Evolutionary conservation across 2,329 filamentous ascomycete genomes (phyloP), one percentile per base, ranked within the genome.

Genomic region (Ophiosphaerella korrae): DNA sequence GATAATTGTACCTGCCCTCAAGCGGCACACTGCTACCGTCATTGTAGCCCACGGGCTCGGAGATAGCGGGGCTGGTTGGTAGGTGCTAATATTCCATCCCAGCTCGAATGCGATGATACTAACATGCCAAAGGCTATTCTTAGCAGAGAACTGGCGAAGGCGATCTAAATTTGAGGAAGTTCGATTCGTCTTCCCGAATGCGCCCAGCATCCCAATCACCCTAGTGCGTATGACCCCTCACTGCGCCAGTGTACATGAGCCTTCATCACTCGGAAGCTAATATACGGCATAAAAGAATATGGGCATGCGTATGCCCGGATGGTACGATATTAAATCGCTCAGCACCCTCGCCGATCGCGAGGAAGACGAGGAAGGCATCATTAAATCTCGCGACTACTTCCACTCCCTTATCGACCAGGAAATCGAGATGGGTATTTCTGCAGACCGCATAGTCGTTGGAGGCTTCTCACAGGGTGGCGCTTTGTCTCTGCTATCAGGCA

Each of bases 1-100:
- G 72, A 79, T 94, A 47, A 82, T 94, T 16, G 86, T 96, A 53
- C 90, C 90, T 24, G 90, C 92, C 35, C 78, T 89, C 31, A 89
- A 84, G 70, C 85, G 85, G 70, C 94, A 97, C 77, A 97, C 94
- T 33, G 92, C 92, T 21, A 97, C 93, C 3, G 88, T 97, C 66
- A 97, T 99, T 67, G 92, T 97, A 75, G 83, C 90, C 45, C 94
- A 99, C 74, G 94, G 94, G 12, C 80, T 99, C 34, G 94, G 94
- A 57, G 94, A 97, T 72, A 78, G 74, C 26, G 89, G 88, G 37
- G 80, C 84, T 60, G 89, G 89, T 62, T 93, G 90, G 92, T 86
- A 75, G 29, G 38, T 31, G 33, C 65, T 72, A 61, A 38, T 24
- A 35, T 18, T 18, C 12, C 31, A 23, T 16, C 21, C 12, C 31